These are phyloP conservation scores for Tylopilus sp. DNA, from an alignment of 1,284 basidiomycete species.

Conservation along the genomic window DNA sequence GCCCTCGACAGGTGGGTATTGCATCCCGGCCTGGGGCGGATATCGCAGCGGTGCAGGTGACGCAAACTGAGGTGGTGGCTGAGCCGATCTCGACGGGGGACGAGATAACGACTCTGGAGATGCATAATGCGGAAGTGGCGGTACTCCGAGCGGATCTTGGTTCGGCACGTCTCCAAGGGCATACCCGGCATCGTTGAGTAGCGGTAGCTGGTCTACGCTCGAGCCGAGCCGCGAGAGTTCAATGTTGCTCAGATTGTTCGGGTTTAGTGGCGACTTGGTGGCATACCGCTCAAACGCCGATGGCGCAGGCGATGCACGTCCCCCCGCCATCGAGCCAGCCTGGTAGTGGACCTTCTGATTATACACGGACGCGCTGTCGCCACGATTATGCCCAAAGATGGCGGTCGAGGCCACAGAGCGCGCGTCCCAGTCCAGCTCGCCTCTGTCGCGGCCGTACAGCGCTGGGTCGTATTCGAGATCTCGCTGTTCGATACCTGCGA, in stretches of 20 bases:
- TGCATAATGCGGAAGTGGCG: slow-evolving; percentile 24
- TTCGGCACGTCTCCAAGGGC: slow-evolving; percentile 30
- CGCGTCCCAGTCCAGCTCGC: slow-evolving; percentile 78
- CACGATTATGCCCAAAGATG: slow-evolving; percentile 44
- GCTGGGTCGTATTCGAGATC: slow-evolving; percentile 76
- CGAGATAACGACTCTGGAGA: slow-evolving; percentile 21
- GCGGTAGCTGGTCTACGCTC: slow-evolving; percentile 53
- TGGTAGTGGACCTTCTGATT: slow-evolving; percentile 46
- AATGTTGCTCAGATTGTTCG: slow-evolving; percentile 42
- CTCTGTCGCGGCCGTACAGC: slow-evolving; percentile 72
- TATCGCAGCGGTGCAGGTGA: slow-evolving; percentile 25
- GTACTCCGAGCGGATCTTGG: slow-evolving; percentile 19
- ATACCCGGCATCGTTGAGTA: slow-evolving; percentile 43
- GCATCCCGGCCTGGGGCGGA: slow-evolving; percentile 29
- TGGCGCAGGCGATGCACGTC: slow-evolving; percentile 47
- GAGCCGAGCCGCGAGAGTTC: slow-evolving; percentile 56
- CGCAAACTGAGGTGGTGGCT: slow-evolving; percentile 13
- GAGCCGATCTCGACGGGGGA: slow-evolving; percentile 34
- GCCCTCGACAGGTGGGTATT: slow-evolving; percentile 28
- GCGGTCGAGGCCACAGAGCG: slow-evolving; percentile 65
- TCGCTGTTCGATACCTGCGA: slow-evolving; percentile 72
- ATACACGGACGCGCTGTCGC: slow-evolving; percentile 40
- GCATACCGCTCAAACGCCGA: slow-evolving; percentile 57
- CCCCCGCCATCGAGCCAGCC: slow-evolving; percentile 36
- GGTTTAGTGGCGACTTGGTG: slow-evolving; percentile 38